Base-by-base conservation (phyloP, 2,329 filamentous ascomycete species). In the Shiraia bambusicola region DNA sequence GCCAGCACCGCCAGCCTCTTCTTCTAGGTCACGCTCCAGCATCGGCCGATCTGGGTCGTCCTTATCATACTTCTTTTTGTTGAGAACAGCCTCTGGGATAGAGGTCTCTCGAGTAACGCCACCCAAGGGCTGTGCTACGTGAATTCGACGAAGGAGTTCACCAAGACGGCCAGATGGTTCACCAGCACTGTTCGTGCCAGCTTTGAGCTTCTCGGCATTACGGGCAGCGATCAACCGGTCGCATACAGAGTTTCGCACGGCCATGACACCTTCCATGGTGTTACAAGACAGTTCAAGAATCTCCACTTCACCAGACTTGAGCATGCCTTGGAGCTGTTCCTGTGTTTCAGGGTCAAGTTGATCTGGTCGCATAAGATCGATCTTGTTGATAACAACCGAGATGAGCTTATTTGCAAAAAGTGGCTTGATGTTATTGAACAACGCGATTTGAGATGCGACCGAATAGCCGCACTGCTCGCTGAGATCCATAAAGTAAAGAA, bases 371-470 rank as follows among this genome's bases (percentile, higher is more conserved):
- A 86, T 82, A 45, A 97, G 82, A 69, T 98, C 93, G 56, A 96
- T 96, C 79, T 98, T 98, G 84, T 98, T 98, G 73, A 97, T 80
- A 42, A 97, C 88, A 43, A 98, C 80, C 69, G 95, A 97, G 31
- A 97, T 92, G 34, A 97, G 80, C 76, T 97, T 97, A 76, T 97
- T 96, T 39, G 90, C 85, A 68, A 98, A 98, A 15, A 98, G 79
- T 24, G 93, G 93, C 75, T 94, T 95, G 72, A 60, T 95, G 70
- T 87, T 94, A 76, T 89, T 84, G 80, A 96, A 98, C 12, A 98
- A 83, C 58, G 90, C 85, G 68, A 96, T 92, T 75, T 98, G 93
- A 6, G 91, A 90, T 52, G 84, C 78, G 13, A 98, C 88, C 2
- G 89, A 88, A 75, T 96, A 98, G 44, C 93, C 93, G 60, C 91